Percentiles rank a stretch among this genome's conserved stretches.
phyloP scores from a whole-genome alignment of 495 filamentous ascomycete species.

The Neurospora sp. region DNA sequence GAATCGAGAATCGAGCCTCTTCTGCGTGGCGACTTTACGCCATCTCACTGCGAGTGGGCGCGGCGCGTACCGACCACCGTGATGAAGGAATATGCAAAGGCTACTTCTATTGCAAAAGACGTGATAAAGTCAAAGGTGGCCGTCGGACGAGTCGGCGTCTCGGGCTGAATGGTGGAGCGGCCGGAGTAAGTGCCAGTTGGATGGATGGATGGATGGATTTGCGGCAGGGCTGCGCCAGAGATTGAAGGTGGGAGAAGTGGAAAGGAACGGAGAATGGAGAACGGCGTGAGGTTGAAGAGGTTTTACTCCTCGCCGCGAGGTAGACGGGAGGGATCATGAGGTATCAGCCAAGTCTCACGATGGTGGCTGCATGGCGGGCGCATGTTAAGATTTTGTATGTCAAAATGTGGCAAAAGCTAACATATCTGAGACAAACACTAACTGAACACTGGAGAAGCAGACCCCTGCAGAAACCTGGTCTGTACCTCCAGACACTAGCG shows the following conservation, averaged over 20 bases:
- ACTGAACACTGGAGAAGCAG: constrained; percentile 15
- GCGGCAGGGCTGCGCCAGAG: not conserved
- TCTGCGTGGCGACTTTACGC: not conserved
- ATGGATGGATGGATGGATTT: not conserved
- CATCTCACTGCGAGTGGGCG: not conserved
- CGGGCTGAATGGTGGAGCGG: not conserved
- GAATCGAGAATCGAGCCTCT: not conserved
- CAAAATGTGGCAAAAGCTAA: not conserved
- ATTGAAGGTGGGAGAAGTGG: not conserved
- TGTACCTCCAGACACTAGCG: constrained; percentile 13
- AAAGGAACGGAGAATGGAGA: constrained; percentile 1
- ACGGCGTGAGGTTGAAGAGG: constrained; percentile 16
- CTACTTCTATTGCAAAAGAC: not conserved
- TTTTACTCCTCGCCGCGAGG: constrained; percentile 3
- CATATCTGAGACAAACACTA: not conserved
- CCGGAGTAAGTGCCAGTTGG: not conserved
- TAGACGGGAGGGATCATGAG: not conserved
- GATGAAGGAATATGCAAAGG: not conserved
- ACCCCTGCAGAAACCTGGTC: constrained; percentile 20
- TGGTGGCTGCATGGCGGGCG: constrained; percentile 18
- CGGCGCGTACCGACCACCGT: not conserved
- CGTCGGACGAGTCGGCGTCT: not conserved
- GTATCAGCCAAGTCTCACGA: constrained; percentile 14
- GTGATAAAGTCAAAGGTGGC: not conserved
- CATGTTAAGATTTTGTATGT: not conserved